Evolutionary conservation across 441 rosid genomes (phyloP).

Genomic region (Eutrema salsugineum): DNA sequence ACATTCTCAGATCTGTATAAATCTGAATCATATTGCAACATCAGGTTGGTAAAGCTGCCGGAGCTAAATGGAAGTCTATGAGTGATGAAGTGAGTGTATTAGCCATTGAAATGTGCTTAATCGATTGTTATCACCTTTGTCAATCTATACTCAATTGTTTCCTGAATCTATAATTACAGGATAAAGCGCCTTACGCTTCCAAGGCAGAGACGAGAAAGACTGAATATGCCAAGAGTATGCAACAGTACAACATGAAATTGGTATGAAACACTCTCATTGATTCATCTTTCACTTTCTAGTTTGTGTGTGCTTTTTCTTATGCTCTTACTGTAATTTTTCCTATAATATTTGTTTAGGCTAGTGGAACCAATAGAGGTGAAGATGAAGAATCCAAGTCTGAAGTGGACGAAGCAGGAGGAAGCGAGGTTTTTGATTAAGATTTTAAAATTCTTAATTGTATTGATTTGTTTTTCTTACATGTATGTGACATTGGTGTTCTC

Average conservation of each 20-base stretch:
- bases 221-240: conserved; percentile 50
- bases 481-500: neutral
- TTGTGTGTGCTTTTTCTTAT: neutral
- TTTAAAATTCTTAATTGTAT: neutral
- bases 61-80: conserved; percentile 77
- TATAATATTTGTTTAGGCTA: conserved; percentile 35
- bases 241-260: conserved; percentile 49
- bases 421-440: conserved; percentile 9
- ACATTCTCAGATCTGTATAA: conserved; percentile 17
- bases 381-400: conserved; percentile 64
- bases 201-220: conserved; percentile 54
- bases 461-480: neutral
- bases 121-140: neutral
- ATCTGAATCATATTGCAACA: neutral
- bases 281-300: neutral
- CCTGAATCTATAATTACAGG: conserved; percentile 34
- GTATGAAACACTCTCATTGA: conserved; percentile 17
- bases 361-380: conserved; percentile 40
- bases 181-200: conserved; percentile 48
- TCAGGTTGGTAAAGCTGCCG: conserved; percentile 89
- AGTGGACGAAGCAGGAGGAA: conserved; percentile 39
- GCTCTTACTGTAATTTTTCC: neutral
- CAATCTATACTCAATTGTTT: neutral
- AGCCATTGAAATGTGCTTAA: neutral
- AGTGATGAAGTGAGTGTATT: conserved; percentile 51